phyloP scores from a whole-genome alignment of 768 basidiomycete species.

The Panaeolus cyanescens region DNA sequence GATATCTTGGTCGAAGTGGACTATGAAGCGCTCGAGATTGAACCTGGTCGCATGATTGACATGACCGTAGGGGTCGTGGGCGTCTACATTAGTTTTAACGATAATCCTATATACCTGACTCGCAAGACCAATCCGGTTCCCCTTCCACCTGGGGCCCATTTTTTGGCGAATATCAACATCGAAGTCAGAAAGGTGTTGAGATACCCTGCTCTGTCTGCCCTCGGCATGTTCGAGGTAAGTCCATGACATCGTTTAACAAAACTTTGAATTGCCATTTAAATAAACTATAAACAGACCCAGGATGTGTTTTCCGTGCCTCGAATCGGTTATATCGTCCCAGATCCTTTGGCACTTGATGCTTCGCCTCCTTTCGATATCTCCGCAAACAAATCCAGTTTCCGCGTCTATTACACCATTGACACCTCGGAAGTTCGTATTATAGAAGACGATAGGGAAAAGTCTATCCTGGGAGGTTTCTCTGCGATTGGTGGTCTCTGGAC shows the following conservation, averaged over 20 bases:
- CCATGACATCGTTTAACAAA: slow-evolving; percentile 13
- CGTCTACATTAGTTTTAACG: neutral
- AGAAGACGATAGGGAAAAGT: neutral
- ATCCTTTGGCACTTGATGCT: neutral
- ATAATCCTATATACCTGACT: neutral
- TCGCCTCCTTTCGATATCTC: neutral
- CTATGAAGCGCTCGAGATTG: neutral
- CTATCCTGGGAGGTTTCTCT: slow-evolving; percentile 5
- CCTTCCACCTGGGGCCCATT: neutral
- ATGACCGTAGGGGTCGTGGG: neutral
- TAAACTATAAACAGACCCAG: neutral
- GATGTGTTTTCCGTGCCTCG: neutral
- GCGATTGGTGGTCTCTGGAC: slow-evolving; percentile 8
- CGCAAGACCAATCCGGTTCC: neutral
- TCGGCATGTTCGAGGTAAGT: slow-evolving; percentile 8
- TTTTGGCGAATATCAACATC: neutral
- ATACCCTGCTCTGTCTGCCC: neutral
- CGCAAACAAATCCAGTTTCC: neutral
- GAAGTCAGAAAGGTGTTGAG: neutral
- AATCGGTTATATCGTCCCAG: neutral
- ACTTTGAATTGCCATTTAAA: too few species aligned
- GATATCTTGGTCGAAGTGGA: neutral
- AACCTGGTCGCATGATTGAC: neutral
- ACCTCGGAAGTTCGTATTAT: neutral
- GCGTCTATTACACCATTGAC: neutral